Base-by-base conservation (phyloP, 257 asterid genomes). In the Rhazya stricta region DNA sequence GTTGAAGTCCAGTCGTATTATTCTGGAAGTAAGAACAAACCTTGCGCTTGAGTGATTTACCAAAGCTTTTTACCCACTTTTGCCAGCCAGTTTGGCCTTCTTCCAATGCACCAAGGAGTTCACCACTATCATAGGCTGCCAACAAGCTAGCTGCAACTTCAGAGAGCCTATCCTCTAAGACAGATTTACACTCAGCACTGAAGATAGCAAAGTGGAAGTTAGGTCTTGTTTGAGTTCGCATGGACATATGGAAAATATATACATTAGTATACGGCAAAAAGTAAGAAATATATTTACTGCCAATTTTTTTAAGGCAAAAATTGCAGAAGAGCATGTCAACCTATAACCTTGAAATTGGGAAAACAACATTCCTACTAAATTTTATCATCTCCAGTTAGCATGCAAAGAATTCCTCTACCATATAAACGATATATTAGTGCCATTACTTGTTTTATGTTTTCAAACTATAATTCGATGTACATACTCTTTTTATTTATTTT, bases 41-140 rank as follows among this genome's bases (percentile, higher is more conserved):
- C 97, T 92, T 94, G 86, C 99, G 96, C 60, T 92, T 89, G 79
- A 86, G 84, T n/a, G 76, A 73, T 90, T 91, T 91, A 69, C 97
- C 98, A 69, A 91, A 94, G 83, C 86, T 79, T 86, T 91, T 94
- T 54, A 89, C 96, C 97, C 99, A 94, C 81, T 85, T 86, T 83
- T 88, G 85, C 97, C 97, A 94, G 62, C 97, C 97, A 41, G 81
- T 42, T 23, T 34, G 85, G 43, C 99, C 97, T 87, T 87, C 96
- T 81, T 88, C 97, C 73, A 94, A 88, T 23, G 99, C 93, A 69
- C 77, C 84, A 48, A 43, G 74, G 30, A 94, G 83, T 54, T 88
- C 99, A 30, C 99, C 97, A 56, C 86, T 84, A 79, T 92, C 97
- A 61, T 92, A 88, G 65, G 99, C 90, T 60, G 84, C 84, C 80